A percentile compares a stretch with the other conserved stretches of the same genome.
phyloP scores from a whole-genome alignment of 441 rosid genomes.

The Populus hybrid region DNA sequence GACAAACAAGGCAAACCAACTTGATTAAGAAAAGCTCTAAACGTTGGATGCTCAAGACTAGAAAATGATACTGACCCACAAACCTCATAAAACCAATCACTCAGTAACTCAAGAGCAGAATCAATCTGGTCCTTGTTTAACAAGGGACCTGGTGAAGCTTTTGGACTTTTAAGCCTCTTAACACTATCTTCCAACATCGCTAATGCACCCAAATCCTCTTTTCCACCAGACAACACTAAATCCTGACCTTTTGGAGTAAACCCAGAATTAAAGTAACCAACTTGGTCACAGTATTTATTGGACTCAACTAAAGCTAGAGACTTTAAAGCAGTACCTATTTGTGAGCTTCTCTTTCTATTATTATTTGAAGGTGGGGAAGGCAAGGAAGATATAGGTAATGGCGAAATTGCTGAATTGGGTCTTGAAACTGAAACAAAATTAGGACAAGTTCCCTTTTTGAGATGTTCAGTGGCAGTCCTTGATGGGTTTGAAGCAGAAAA shows the following conservation, averaged over 20 bases:
- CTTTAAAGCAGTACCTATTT: conserved; percentile 45
- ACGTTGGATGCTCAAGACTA: conserved; percentile 89
- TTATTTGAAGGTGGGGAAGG: conserved; percentile 23
- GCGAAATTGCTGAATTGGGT: conserved; percentile 57
- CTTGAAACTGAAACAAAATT: conserved; percentile 42
- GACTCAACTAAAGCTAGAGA: conserved; percentile 42
- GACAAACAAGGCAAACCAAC: conserved; percentile 80
- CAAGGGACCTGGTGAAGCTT: conserved; percentile 66
- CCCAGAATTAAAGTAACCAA: conserved; percentile 26
- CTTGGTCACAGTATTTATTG: conserved; percentile 27
- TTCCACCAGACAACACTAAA: too few species aligned
- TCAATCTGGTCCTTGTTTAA: conserved; percentile 80
- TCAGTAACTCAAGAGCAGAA: conserved; percentile 62
- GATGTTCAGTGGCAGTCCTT: conserved; percentile 69
- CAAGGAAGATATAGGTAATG: conserved; percentile 35
- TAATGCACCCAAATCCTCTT: conserved; percentile 70
- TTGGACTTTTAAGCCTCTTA: conserved; percentile 91
- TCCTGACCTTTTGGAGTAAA: conserved; percentile 40
- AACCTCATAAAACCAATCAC: conserved; percentile 88
- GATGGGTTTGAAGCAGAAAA: conserved; percentile 98
- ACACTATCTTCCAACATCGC: conserved; percentile 95
- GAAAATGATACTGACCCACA: conserved; percentile 90
- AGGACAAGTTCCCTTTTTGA: conserved; percentile 69
- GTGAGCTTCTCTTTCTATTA: conserved; percentile 31
- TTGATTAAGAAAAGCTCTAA: conserved; percentile 76